These are phyloP conservation scores for Termitomyces sp. DNA, from an alignment of 768 basidiomycete species.

Conservation along the genomic window DNA sequence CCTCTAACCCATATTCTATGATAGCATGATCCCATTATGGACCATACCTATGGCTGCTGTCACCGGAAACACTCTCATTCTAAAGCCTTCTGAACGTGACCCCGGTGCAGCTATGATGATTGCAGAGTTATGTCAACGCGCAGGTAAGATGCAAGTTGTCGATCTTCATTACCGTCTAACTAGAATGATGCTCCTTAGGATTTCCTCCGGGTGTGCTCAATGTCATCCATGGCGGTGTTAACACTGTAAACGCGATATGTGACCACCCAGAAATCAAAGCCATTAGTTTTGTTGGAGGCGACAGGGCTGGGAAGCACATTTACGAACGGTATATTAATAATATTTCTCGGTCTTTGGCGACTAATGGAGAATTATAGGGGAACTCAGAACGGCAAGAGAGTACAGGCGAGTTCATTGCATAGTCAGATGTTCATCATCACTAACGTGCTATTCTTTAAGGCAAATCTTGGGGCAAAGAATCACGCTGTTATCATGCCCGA, in stretches of 20 bases:
- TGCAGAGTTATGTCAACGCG: conserved; percentile 87
- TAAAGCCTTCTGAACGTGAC: conserved; percentile 96
- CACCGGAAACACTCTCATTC: conserved; percentile 90
- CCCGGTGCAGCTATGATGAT: conserved; percentile 98
- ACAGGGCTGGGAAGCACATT: conserved; percentile 90
- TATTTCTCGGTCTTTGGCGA: background rate
- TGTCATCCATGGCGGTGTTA: conserved; percentile 85
- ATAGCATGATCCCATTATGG: conserved; percentile 95
- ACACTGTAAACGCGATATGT: conserved; percentile 92
- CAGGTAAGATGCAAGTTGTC: conserved; percentile 40
- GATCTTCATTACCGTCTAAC: background rate
- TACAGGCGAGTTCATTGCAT: conserved; percentile 46
- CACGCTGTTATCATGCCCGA: conserved; percentile 93
- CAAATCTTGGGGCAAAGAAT: conserved; percentile 91
- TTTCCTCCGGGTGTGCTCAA: conserved; percentile 88
- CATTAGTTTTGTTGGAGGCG: conserved; percentile 95
- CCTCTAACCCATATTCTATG: background rate
- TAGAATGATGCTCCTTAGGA: conserved; percentile 32
- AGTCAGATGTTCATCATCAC: background rate
- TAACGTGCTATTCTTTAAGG: conserved; percentile 21
- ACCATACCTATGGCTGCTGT: conserved; percentile 86
- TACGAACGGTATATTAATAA: conserved; percentile 66
- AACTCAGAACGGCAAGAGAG: conserved; percentile 83
- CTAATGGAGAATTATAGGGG: conserved; percentile 44
- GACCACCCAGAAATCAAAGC: conserved; percentile 90